A percentile compares a stretch with the other conserved stretches of the same genome.
Evolutionary conservation across 495 filamentous ascomycete genomes (phyloP).

Genomic region (Penicillium samsonianum): DNA sequence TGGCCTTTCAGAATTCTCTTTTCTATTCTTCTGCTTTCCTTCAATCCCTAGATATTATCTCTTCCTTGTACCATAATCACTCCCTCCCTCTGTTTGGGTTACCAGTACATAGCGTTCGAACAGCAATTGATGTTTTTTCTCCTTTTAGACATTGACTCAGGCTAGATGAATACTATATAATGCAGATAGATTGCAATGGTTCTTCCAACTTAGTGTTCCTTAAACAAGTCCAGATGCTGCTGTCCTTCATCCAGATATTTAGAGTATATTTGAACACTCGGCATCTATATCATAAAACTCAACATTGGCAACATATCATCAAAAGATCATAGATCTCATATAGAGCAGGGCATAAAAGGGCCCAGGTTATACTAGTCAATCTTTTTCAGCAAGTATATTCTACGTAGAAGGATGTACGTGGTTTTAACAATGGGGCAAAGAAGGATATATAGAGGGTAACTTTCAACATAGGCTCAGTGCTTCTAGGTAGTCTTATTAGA

Average conservation of each 20-base stretch:
- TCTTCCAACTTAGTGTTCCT: background rate
- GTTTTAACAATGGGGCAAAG: background rate
- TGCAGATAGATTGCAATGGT: background rate
- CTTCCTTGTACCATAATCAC: slow-evolving; percentile 17
- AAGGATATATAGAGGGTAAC: background rate
- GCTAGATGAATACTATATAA: background rate
- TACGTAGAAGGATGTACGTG: too few species aligned
- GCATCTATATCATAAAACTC: background rate
- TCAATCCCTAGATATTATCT: slow-evolving; percentile 5
- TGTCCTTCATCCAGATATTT: background rate
- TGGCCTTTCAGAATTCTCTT: background rate
- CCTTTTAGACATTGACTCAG: background rate
- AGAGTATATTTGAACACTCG: background rate
- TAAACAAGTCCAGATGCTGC: background rate
- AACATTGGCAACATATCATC: background rate
- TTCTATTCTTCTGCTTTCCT: slow-evolving; percentile 1
- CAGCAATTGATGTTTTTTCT: background rate
- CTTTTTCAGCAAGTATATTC: too few species aligned
- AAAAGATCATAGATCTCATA: background rate
- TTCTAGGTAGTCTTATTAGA: background rate
- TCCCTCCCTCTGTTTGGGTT: slow-evolving; percentile 5
- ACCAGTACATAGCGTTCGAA: slow-evolving; percentile 9
- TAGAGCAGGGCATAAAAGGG: background rate
- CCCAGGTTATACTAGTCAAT: background rate
- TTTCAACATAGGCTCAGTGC: background rate